Base-by-base conservation (phyloP, 805 yeast species). In the Wickerhamiella siamensis region DNA sequence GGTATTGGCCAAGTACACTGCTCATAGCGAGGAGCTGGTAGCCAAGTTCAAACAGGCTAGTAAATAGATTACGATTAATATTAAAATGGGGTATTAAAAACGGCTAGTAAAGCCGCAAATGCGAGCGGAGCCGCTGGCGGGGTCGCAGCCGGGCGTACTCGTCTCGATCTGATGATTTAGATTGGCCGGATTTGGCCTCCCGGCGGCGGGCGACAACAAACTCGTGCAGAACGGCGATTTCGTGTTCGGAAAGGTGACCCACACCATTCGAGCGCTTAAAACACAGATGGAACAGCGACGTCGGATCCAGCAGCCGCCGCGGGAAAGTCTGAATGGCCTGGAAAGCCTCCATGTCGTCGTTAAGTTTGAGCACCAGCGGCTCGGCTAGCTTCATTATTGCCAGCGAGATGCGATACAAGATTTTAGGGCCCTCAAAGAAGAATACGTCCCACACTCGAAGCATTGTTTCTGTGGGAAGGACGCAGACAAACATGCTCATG, bases 401-500 rank as follows among this genome's bases (percentile, higher is more conserved):
- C 42, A 88, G 62, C 1, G 94, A 78, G 2, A 83, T 71, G 44
- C 94, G 74, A 63, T 86, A 91, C 15, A 91, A 65, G 9, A 91
- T 74, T 53, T 83, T 83, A 1, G 94, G 79, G 22, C 84, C 95
- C 57, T 88, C 97, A 55, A 81, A 84, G 67, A 93, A 87, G 39
- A 88, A 62, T 47, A 93, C 83, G 60, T 91, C 98, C 97, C 98
- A 88, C 0, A 91, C 78, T 43, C 97, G 65, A 35, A 91, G 64
- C 6, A 84, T 79, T 0, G 93, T 74, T 55, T 91, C 97, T 18
- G 84, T 75, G 0, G 98, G 98, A 20, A 91, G 61, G 1, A 79
- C 75, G 0, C 94, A 95, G 29, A 91, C 84, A 61, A 82, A 91
- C n/a, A 83, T 73, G 52, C 95, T 82, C 97, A 91, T 88, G 56